Base-by-base conservation (phyloP, 2,329 filamentous ascomycete species). In the Gliomastix tumulicola region DNA sequence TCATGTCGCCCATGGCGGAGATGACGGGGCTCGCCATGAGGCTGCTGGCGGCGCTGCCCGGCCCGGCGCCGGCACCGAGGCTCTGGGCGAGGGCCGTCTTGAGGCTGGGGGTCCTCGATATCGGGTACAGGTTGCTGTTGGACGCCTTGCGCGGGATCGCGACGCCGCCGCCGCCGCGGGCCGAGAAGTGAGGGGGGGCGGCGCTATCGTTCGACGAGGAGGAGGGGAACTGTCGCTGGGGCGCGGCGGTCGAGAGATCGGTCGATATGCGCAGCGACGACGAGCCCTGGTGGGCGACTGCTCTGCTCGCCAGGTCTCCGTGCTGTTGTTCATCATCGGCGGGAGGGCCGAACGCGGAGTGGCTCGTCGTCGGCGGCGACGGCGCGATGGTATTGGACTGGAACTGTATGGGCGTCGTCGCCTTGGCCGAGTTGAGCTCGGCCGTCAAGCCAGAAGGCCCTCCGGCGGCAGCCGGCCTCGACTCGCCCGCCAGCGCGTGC, bases 1-100 rank as follows among this genome's bases (percentile, higher is more conserved):
- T 90, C 43, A 92, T 65, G 54, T 88, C 82, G 42, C 80, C 79
- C 77, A 88, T 82, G 32, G 84, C 83, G 41, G 79, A 74, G 37
- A 88, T 76, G 44, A 84, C 74, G 4, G 84, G 84, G 38, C 84
- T 88, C 7, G 83, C 76, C n/a, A 83, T 69, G 21, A 72, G 65
- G 4, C 83, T 88, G 49, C 74, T 82, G 11, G 82, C 71, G 3
- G 78, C 68, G 25, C 74, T 79, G 13, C 58, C 53, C n/a, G 25
- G 25, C n/a, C 25, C 25, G 20, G 65, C 56, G 30, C 71, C 66
- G 22, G 65, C 55, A 30, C 71, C 66, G 20, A 76, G 62, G 41
- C 64, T 64, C 49, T 63, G 67, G 31, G 64, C 57, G 15, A 77
- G 56, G 32, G 69, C 64, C n/a, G 72, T 66, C 49, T 79, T 79